Conservation (phyloP, 2,329 filamentous ascomycete species). For the Arthrobotrys pseudoclavata region DNA sequence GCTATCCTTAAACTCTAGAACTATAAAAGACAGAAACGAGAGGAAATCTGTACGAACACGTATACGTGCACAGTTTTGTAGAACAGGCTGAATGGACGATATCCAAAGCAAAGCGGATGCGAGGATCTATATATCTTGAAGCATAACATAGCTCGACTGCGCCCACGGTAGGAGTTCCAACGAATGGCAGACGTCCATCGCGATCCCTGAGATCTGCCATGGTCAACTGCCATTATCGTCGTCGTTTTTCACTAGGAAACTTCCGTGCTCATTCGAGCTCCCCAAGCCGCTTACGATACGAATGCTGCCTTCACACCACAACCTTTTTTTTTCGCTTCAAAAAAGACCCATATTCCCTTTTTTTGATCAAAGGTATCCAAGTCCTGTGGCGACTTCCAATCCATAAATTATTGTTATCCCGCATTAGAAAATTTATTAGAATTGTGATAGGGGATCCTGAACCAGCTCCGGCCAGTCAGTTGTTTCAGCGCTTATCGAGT, state of each 20-base stretch:
- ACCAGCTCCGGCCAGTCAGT: constrained; percentile 41
- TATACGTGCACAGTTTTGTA: constrained; percentile 36
- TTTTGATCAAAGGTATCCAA: constrained; percentile 31
- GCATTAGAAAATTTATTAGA: constrained; percentile 23
- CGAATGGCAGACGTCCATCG: constrained; percentile 37
- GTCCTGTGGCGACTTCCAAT: constrained; percentile 17
- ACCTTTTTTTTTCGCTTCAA: constrained; percentile 6
- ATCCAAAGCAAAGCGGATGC: constrained; percentile 8
- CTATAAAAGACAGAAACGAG: constrained; percentile 43
- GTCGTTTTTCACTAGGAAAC: constrained; percentile 25
- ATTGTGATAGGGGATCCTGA: constrained; percentile 38
- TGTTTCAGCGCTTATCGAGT: constrained; percentile 50
- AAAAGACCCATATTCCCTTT: constrained; percentile 27
- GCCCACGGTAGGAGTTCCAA: constrained; percentile 29
- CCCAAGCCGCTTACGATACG: constrained; percentile 26
- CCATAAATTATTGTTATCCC: constrained; percentile 31
- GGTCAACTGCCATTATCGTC: constrained; percentile 45
- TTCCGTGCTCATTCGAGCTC: constrained; percentile 38
- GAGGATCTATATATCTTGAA: constrained; percentile 53
- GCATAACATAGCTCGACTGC: constrained; percentile 9
- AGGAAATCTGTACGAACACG: constrained; percentile 38
- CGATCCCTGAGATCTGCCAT: constrained; percentile 38
- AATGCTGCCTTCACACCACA: constrained; percentile 45
- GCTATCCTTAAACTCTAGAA: constrained; percentile 32
- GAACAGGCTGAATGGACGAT: constrained; percentile 21